Percentiles rank a stretch among this genome's conserved stretches.
Evolutionary conservation across 495 filamentous ascomycete genomes (phyloP).

Genomic region (Xylaria nigripes): DNA sequence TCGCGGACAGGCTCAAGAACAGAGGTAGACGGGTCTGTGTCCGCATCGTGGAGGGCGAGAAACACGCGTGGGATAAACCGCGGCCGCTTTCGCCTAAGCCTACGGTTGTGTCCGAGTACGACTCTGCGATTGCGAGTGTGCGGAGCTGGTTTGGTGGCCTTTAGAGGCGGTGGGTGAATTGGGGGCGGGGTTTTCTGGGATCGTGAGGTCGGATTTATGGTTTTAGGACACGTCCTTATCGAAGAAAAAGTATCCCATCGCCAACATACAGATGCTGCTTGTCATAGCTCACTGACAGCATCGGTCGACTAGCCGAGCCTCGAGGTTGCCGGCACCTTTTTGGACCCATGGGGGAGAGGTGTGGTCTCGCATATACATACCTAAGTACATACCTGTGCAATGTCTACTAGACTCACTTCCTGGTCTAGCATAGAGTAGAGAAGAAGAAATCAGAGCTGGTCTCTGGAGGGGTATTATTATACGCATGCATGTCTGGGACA

Average conservation of each 20-base stretch:
- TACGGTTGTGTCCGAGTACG: slow-evolving; percentile 16
- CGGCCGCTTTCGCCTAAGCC: slow-evolving; percentile 32
- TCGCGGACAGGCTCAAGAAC: slow-evolving; percentile 45
- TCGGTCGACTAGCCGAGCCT: no score
- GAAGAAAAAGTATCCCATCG: no score
- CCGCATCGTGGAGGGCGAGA: slow-evolving; percentile 53
- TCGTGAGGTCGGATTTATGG: no score
- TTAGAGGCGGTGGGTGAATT: no score
- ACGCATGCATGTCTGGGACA: neutral
- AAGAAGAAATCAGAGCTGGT: neutral
- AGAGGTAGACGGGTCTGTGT: slow-evolving; percentile 53
- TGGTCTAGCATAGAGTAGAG: neutral
- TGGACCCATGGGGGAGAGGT: neutral
- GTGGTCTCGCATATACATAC: neutral
- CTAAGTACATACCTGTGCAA: neutral
- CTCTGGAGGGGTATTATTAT: neutral
- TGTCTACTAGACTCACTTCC: neutral
- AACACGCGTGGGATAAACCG: slow-evolving; percentile 72
- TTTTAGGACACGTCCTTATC: no score
- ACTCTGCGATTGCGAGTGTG: slow-evolving; percentile 9
- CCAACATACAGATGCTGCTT: no score
- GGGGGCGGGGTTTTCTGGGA: no score
- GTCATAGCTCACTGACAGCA: no score
- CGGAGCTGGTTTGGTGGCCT: slow-evolving; percentile 9
- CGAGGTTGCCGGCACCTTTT: no score